Base-by-base conservation (phyloP, 257 asterid genomes). In the Nicotiana paniculata region DNA sequence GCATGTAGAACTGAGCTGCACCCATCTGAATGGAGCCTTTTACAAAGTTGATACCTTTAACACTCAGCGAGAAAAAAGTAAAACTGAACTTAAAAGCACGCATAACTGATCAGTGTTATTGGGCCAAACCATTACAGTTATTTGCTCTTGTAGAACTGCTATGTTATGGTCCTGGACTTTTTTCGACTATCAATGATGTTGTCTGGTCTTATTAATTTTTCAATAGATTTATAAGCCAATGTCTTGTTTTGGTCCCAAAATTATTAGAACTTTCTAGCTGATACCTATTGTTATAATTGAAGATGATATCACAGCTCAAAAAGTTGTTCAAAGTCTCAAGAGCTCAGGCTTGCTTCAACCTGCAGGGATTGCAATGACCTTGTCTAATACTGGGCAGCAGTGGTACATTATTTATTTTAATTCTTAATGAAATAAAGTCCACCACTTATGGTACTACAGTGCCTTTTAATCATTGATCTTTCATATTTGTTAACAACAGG, bases 311-410 rank as follows among this genome's bases (percentile, higher is more conserved):
- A 64, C 64, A 82, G 92, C 92, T 85, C 90, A 90, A 77, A 84
- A 88, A 87, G 94, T 89, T 59, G 86, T 88, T 2, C 58, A 81
- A 77, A 89, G 98, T 85, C 91, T 96, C 84, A 85, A 82, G 72
- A 87, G 33, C 15, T 93, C 98, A 2, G 97, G 96, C 28, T 86
- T 96, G 72, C 83, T 96, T 80, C 80, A 83, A 28, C 79, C 91
- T n/a, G 91, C 93, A 32, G 99, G 99, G 77, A 90, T 96, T 48
- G 97, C 98, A 3, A 94, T 92, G 59, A 91, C 99, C 43, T 85
- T 94, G 86, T 81, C 86, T 4, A 90, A 93, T 55, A 83, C 98
- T 11, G 98, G 99, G 61, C 96, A 96, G 70, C 99, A 96, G 88
- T 96, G 99, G 99, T 93, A 82, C 61, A 16, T 30, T 15, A 55